phyloP scores from a whole-genome alignment of 768 basidiomycete species.

The Mycena galopus region DNA sequence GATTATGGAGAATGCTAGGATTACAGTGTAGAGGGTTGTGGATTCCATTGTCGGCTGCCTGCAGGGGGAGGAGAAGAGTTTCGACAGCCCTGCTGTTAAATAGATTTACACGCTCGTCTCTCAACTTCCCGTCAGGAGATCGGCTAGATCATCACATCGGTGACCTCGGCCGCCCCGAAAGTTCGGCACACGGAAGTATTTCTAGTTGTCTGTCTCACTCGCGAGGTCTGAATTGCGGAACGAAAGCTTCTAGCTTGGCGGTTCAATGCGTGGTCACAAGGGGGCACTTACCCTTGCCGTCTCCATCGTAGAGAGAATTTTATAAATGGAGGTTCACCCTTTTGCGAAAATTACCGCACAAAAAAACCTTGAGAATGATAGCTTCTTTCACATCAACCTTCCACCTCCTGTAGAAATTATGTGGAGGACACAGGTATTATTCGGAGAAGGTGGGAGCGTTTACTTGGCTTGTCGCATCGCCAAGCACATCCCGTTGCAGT shows the following conservation, averaged over 20 bases:
- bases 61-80: slow-evolving; percentile 10
- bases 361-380: not conserved
- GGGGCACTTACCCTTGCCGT: too few relatives aligned
- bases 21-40: slow-evolving; percentile 23
- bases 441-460: too few relatives aligned
- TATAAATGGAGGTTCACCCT: too few relatives aligned
- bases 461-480: not conserved
- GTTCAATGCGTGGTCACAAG: too few relatives aligned
- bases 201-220: not conserved
- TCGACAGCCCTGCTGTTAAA: slow-evolving; percentile 22
- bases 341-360: not conserved
- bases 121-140: slow-evolving; percentile 20
- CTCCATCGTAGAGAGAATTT: too few relatives aligned
- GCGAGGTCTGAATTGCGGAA: not conserved
- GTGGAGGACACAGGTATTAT: too few relatives aligned
- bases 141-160: slow-evolving; percentile 19
- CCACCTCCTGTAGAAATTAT: too few relatives aligned
- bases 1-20: slow-evolving; percentile 44
- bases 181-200: slow-evolving; percentile 11
- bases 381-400: slow-evolving; percentile 3
- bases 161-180: slow-evolving; percentile 10
- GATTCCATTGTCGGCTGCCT: slow-evolving; percentile 29
- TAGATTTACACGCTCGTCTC: slow-evolving; percentile 6
- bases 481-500: not conserved
- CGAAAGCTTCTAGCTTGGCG: not conserved